These are phyloP conservation scores for Phytophthora constricta DNA, from an alignment of 352 stramenopile species.

Conservation along the genomic window DNA sequence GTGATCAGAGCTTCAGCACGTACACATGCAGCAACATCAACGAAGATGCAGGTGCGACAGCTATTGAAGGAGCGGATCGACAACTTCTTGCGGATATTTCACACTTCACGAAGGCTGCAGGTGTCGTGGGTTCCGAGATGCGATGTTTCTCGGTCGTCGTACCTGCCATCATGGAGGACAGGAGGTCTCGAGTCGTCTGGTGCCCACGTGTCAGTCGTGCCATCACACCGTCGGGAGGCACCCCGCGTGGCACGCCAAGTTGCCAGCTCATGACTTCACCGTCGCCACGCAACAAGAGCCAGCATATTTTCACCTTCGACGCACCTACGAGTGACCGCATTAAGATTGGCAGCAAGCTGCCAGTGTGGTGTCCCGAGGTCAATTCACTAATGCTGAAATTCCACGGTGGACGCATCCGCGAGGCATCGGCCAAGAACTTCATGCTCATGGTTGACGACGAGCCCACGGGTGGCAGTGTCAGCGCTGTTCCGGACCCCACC, in stretches of 20 bases:
- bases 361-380: constrained; percentile 87
- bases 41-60: constrained; percentile 43
- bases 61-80: constrained; percentile 58
- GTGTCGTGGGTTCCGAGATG: constrained; percentile 81
- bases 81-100: constrained; percentile 87
- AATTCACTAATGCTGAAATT: constrained; percentile 92
- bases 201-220: constrained; percentile 75
- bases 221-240: constrained; percentile 67
- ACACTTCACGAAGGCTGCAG: constrained; percentile 82
- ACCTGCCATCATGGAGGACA: constrained; percentile 84
- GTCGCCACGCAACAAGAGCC: constrained; percentile 67
- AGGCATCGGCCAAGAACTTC: constrained; percentile 92
- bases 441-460: constrained; percentile 88
- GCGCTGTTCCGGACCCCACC: constrained; percentile 36
- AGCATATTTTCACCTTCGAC: constrained; percentile 83
- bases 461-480: constrained; percentile 25
- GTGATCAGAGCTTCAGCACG: constrained; percentile 83
- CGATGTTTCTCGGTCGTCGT: constrained; percentile 83
- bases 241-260: constrained; percentile 57
- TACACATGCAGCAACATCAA: constrained; percentile 86
- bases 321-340: constrained; percentile 72
- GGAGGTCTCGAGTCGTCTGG: constrained; percentile 82
- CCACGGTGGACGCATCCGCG: constrained; percentile 82
- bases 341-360: constrained; percentile 85
- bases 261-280: constrained; percentile 72